Base-by-base conservation (phyloP, 2,329 filamentous ascomycete genomes). In the Cladophialophora chaetospira region DNA sequence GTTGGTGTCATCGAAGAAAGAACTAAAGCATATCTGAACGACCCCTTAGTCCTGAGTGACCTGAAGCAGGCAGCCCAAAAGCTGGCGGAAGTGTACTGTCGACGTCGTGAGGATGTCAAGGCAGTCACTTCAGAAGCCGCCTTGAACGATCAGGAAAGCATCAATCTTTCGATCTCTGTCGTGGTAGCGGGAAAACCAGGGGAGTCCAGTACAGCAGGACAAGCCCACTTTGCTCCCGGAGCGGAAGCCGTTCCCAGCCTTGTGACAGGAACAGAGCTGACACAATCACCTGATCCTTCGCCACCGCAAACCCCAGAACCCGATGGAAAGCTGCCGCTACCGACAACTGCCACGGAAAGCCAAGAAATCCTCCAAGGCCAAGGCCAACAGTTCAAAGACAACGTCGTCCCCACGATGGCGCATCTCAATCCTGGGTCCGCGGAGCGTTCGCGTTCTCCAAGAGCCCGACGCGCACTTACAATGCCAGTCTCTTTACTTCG, bases 1-100 rank as follows among this genome's bases (percentile, higher is more conserved):
- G 25, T 51, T 3, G 55, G 47, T 17, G 44, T 57, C 38, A 55
- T 64, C 21, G 62, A 61, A 44, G 15, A 31, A 13, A 53, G 57
- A 48, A 64, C 62, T 10, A 36, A 55, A 45, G 38, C 33, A 2
- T 64, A 64, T 42, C 53, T 64, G 11, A n/a, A 57, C 19, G 46
- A 54, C 38, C 45, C 60, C 13, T 49, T 53, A 38, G 55, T 64
- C 11, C 42, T 28, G 13, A 21, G 35, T 5, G 52, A 52, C 15
- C 43, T 64, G 26, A 44, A 42, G 21, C 11, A 25, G 8, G 53
- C 58, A 2, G 60, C 62, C 5, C 19, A 47, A 28, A 54, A 45
- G 28, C 44, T 64, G 15, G 62, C 62, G 4, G 57, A 61, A 19
- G 54, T 60, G 4, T 63, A 58, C 33, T 33, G 48, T 13, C 15